Conservation (phyloP, 257 asterid genomes). For the Orobanche coerulescens region DNA sequence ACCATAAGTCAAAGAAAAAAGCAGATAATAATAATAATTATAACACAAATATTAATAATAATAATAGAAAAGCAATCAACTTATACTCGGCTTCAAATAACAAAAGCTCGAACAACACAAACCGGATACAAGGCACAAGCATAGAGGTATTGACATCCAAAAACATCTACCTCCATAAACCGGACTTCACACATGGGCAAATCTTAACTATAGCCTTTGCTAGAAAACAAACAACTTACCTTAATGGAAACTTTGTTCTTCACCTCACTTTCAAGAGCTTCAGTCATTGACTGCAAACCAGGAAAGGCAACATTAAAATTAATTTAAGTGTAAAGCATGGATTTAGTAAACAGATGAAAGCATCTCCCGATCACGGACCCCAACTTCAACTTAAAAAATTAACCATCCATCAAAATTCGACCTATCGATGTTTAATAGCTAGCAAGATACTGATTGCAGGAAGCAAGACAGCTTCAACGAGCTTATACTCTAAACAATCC, state of each 20-base stretch:
- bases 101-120: conserved; percentile 3
- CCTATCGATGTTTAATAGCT: neutral
- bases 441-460: neutral
- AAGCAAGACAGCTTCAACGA: conserved; percentile 8
- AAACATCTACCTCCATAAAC: neutral
- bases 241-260: conserved; percentile 73
- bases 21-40: neutral
- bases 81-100: conserved; percentile 14
- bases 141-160: neutral
- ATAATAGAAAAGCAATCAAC: conserved; percentile 5
- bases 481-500: neutral
- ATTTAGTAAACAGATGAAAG: conserved; percentile 8
- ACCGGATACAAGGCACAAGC: conserved; percentile 1
- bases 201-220: neutral
- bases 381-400: conserved; percentile 11
- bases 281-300: conserved; percentile 76
- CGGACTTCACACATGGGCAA: neutral
- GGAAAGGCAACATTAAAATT: conserved; percentile 12
- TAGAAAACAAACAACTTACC: conserved; percentile 35
- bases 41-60: neutral
- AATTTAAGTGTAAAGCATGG: conserved; percentile 5
- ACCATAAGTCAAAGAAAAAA: neutral
- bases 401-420: neutral
- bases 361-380: conserved; percentile 1
- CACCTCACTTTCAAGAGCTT: conserved; percentile 75